Percentiles rank a stretch among this genome's conserved stretches.
Evolutionary conservation across 1,284 basidiomycete genomes (phyloP).

Genomic region (Trametes pubescens): DNA sequence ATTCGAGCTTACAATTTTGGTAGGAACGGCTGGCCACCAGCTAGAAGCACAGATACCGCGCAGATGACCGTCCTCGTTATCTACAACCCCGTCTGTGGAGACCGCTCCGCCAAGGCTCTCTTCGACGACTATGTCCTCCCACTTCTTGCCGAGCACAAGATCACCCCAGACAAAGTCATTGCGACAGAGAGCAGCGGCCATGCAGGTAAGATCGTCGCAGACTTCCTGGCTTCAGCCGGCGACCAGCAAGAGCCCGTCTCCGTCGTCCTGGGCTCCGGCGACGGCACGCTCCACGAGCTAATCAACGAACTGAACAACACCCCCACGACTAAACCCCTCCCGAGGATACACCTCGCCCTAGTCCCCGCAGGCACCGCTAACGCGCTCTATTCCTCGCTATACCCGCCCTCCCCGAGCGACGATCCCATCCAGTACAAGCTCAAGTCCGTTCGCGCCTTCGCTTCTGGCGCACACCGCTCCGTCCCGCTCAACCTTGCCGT

Average conservation of each 20-base stretch:
- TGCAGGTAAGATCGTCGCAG: slow-evolving; percentile 62
- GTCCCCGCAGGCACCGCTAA: slow-evolving; percentile 94
- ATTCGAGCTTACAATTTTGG: background rate
- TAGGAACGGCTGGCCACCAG: background rate
- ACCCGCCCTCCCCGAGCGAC: slow-evolving; percentile 48
- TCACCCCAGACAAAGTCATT: slow-evolving; percentile 50
- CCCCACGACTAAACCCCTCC: slow-evolving; percentile 27
- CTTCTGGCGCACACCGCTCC: slow-evolving; percentile 46
- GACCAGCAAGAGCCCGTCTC: slow-evolving; percentile 37
- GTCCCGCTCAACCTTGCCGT: slow-evolving; percentile 66
- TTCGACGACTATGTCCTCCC: slow-evolving; percentile 71
- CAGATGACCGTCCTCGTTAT: slow-evolving; percentile 49
- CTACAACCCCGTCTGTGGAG: slow-evolving; percentile 59
- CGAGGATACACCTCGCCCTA: slow-evolving; percentile 55
- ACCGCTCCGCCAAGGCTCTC: slow-evolving; percentile 52
- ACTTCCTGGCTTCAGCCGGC: slow-evolving; percentile 46
- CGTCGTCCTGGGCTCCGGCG: slow-evolving; percentile 81
- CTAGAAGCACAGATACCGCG: background rate
- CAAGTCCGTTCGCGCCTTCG: slow-evolving; percentile 60
- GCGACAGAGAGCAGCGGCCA: slow-evolving; percentile 64
- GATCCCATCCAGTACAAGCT: slow-evolving; percentile 54
- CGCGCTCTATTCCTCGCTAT: slow-evolving; percentile 81
- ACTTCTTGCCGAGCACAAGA: slow-evolving; percentile 56
- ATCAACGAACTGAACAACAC: slow-evolving; percentile 63
- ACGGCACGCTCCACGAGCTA: slow-evolving; percentile 91